phyloP scores from a whole-genome alignment of 352 stramenopile species.

The Thalassiosira ordinaria region DNA sequence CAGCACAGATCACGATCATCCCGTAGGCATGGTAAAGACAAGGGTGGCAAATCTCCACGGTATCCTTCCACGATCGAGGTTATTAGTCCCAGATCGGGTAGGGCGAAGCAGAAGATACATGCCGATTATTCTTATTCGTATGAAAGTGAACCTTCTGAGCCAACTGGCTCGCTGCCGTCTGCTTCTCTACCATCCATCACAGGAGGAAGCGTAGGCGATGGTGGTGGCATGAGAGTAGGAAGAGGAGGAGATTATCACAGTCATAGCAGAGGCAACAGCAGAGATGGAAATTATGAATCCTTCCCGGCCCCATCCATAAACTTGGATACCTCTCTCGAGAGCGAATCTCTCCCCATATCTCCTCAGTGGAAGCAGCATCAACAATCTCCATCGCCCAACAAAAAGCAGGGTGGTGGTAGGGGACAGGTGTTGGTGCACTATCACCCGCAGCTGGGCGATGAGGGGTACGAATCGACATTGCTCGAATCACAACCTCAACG shows the following conservation, averaged over 20 bases:
- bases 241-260: no score
- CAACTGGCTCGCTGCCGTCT: no score
- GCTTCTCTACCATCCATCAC: no score
- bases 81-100: background rate
- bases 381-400: background rate
- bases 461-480: conserved; percentile 61
- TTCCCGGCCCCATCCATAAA: conserved; percentile 16
- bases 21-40: background rate
- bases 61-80: background rate
- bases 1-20: background rate
- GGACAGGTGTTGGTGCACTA: conserved; percentile 61
- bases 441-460: conserved; percentile 60
- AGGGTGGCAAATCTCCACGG: background rate
- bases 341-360: no score
- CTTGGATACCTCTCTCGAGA: conserved; percentile 6
- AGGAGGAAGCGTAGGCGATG: no score
- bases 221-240: no score
- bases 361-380: background rate
- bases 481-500: conserved; percentile 22
- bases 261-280: background rate
- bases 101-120: background rate
- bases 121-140: background rate
- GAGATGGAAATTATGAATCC: conserved; percentile 27
- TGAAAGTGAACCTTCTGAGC: background rate
- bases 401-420: background rate